Evolutionary conservation across 805 yeast species (phyloP).

Genomic region (Yarrowia sp.): DNA sequence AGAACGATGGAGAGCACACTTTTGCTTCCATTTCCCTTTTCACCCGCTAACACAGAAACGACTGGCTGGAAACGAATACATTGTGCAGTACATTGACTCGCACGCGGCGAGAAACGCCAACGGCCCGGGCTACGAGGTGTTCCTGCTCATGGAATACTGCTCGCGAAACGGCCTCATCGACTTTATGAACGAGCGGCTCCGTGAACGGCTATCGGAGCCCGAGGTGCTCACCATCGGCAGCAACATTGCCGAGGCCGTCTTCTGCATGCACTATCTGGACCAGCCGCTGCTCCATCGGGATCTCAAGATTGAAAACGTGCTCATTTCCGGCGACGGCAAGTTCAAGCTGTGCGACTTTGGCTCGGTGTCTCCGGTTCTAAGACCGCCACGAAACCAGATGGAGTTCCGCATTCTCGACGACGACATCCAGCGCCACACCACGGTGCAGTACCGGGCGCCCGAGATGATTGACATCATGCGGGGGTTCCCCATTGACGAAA

Average conservation of each 20-base stretch:
- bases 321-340: constrained; percentile 68
- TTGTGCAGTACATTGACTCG: constrained; percentile 92
- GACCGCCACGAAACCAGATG: constrained; percentile 76
- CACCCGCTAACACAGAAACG: constrained; percentile 55
- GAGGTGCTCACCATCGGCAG: constrained; percentile 85
- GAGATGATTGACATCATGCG: constrained; percentile 92
- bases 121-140: constrained; percentile 74
- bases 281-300: constrained; percentile 88
- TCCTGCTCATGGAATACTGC: constrained; percentile 92
- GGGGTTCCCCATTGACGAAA: constrained; percentile 85
- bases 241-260: constrained; percentile 79
- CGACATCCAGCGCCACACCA: constrained; percentile 87
- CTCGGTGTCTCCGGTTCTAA: constrained; percentile 72
- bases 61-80: constrained; percentile 73
- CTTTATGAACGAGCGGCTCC: constrained; percentile 84
- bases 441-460: constrained; percentile 94
- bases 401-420: constrained; percentile 80
- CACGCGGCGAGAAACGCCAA: constrained; percentile 79
- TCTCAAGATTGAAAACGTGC: constrained; percentile 91
- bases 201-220: constrained; percentile 74
- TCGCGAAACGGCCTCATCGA: constrained; percentile 83
- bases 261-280: constrained; percentile 77
- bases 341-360: constrained; percentile 96
- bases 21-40: too few relatives aligned
- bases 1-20: too few relatives aligned